Base-by-base conservation (phyloP, 345 rosid genomes). In the Limnanthes douglasii region DNA sequence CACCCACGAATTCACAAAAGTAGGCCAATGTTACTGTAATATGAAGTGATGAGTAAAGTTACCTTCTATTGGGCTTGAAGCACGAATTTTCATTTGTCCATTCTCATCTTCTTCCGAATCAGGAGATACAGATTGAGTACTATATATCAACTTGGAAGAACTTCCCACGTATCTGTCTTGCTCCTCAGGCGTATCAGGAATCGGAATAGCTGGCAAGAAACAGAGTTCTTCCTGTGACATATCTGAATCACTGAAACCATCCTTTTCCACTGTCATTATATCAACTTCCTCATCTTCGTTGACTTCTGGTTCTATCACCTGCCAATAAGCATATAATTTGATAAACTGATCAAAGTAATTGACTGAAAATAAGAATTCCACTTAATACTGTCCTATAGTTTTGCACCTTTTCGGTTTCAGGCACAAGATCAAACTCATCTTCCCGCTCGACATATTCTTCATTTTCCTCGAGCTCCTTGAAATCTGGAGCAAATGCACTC, bases 401-500 rank as follows among this genome's bases (percentile, higher is more conserved):
- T 31, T 34, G 58, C 42, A 84, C 98, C 94, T 90, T 90, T 65
- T 78, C 96, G 30, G 80, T 71, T 64, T 78, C 96, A 51, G 93
- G 93, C 37, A 70, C 53, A 58, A 85, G 43, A 70, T 90, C 99
- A 56, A 90, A 90, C 39, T 90, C 96, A 53, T 90, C 99, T 62
- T 90, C 99, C 1, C 88, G 68, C 69, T 90, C 96, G 33, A 90
- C 80, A 33, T 90, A 90, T 64, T 92, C 99, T 60, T 92, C 99
- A 51, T 92, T 92, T 59, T 92, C 99, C 70, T 85, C 96, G 3
- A 92, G 94, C 74, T 90, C 99, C 56, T 85, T 90, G 49, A 90
- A 90, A 59, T 92, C 99, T 2, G 99, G 96, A 48, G 99, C 99
- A 67, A 92, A 92, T 20, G 99, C 96, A 51, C 99, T 92, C 99